Evolutionary conservation across 2,329 filamentous ascomycete genomes (phyloP), one percentile per base, ranked within the genome.

Genomic region (Plectosphaerella plurivora): DNA sequence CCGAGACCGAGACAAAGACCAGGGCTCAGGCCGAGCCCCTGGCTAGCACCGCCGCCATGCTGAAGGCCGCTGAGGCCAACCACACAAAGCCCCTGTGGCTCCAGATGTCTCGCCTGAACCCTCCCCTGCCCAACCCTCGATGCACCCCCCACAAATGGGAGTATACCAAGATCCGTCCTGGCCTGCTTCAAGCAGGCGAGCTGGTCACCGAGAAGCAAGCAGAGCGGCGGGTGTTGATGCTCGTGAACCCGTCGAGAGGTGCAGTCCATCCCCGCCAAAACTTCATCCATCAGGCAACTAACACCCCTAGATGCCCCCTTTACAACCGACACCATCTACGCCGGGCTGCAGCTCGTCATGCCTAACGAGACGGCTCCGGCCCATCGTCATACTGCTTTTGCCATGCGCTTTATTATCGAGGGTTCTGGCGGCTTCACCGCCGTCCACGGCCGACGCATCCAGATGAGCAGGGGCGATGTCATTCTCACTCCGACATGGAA

Each of bases 401-500:
- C 78, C 2, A 69, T 76, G 66, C 70, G 77, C 12, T 82, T 80
- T 63, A 77, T 82, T 55, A 79, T 82, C 50, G 77, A 81, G 60
- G 78, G 78, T 4, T 60, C 70, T 6, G 74, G 73, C 3, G 77
- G 78, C 4, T 82, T 80, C 58, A 82, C 79, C 0, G 78, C 78
- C 3, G 74, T 82, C 0, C 72, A 79, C n/a, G 77, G 78, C 11
- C 59, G 62, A 4, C 67, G 73, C 16, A 73, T 82, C 25, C 56
- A 62, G 3, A 81, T 82, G 75, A 59, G 70, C 20, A 65, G 69
- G 0, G 73, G 78, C 16, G 78, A 82, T 57, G 76, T 82, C 3
- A 78, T 82, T 39, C 59, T 82, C 3, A 82, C 78, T 0, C 79
- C 78, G 0, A 75, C 71, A 0, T 81, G 78, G 78, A 75, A 79